These are phyloP conservation scores for Groenewaldozyma sp. DNA, from an alignment of 1,139 yeast genomes.

Conservation along the genomic window DNA sequence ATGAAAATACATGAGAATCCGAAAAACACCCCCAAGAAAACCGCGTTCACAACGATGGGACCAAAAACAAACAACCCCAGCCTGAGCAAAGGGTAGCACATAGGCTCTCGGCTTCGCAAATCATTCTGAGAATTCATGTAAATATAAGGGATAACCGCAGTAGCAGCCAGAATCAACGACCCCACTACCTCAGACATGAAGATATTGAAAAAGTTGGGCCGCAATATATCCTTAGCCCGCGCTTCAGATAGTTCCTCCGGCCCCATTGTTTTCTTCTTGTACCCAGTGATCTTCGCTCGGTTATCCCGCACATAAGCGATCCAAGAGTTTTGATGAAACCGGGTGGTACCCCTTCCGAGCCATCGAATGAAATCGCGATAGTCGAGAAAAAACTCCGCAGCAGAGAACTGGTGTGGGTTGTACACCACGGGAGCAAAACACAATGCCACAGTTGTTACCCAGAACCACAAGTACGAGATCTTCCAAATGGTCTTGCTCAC, in stretches of 20 bases:
- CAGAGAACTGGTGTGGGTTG: constrained; percentile 79
- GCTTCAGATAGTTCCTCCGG: constrained; percentile 17
- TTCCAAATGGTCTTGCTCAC: constrained; percentile 68
- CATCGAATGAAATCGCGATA: constrained; percentile 57
- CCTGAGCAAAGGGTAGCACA: constrained; percentile 46
- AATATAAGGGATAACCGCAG: constrained; percentile 49
- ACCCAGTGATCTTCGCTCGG: constrained; percentile 61
- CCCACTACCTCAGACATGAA: constrained; percentile 44
- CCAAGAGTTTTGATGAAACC: constrained; percentile 51
- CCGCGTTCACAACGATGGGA: constrained; percentile 45
- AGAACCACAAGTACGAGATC: constrained; percentile 71
- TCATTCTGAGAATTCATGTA: constrained; percentile 69
- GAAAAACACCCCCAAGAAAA: constrained; percentile 37
- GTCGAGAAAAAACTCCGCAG: constrained; percentile 62
- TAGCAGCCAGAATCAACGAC: constrained; percentile 38
- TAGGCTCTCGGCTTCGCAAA: constrained; percentile 35
- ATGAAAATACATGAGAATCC: constrained; percentile 38
- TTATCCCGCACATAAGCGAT: constrained; percentile 41
- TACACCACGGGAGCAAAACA: constrained; percentile 72
- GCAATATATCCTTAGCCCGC: constrained; percentile 4
- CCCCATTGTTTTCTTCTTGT: constrained; percentile 34
- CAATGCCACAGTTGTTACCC: constrained; percentile 64
- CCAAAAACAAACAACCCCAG: constrained; percentile 40
- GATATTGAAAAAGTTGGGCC: constrained; percentile 42
- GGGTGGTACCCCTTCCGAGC: constrained; percentile 57